These are phyloP conservation scores for Penicillium sp. DNA, from an alignment of 2,329 filamentous ascomycete genomes.

Conservation along the genomic window DNA sequence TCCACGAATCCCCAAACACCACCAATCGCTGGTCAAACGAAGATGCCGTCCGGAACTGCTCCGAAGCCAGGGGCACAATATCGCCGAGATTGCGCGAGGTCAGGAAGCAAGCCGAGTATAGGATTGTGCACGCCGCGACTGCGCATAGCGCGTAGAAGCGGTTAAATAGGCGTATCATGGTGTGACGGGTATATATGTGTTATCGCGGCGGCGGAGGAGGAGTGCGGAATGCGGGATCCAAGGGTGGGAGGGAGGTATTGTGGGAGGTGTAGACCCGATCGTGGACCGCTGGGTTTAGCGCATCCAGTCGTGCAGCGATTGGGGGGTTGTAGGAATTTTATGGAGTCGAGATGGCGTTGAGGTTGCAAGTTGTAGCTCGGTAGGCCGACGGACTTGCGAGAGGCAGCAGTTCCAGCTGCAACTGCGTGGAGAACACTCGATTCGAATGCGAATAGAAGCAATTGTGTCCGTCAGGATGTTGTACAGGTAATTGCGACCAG, in stretches of 20 bases:
- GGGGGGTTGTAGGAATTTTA: neutral
- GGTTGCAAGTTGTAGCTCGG: neutral
- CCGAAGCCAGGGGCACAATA: conserved; percentile 25
- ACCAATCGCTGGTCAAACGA: conserved; percentile 41
- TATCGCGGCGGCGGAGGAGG: neutral
- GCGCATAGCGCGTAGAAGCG: conserved; percentile 41
- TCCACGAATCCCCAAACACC: conserved; percentile 50
- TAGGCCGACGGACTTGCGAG: neutral
- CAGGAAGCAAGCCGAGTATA: conserved; percentile 39
- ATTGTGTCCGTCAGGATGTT: neutral
- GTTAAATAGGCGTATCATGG: conserved; percentile 37
- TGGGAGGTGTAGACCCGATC: neutral
- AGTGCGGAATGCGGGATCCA: neutral
- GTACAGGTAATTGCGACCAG: neutral
- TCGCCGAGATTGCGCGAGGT: conserved; percentile 32
- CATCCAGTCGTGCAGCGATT: neutral
- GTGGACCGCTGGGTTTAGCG: neutral
- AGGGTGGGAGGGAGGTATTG: neutral
- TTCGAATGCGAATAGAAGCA: neutral
- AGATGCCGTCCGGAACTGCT: conserved; percentile 28
- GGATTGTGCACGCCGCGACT: conserved; percentile 38
- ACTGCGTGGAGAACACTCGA: neutral
- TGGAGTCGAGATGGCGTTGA: neutral
- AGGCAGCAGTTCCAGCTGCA: neutral
- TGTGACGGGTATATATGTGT: neutral